Evolutionary conservation across 2,329 filamentous ascomycete species (phyloP).

Genomic region (Colletotrichum cuscutae): DNA sequence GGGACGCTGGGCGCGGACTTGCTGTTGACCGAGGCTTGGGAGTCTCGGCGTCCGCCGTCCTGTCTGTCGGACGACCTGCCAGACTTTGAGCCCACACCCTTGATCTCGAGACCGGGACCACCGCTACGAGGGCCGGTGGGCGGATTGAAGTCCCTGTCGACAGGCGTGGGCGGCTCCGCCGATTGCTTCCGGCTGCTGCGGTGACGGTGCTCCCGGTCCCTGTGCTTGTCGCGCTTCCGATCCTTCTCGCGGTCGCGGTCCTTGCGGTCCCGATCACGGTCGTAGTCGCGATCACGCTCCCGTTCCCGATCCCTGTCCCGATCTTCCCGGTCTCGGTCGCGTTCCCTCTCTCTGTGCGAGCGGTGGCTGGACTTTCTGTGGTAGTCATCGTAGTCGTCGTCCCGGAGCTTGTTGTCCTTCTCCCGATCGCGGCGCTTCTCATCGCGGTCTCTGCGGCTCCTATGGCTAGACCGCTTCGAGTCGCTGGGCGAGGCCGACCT

Average conservation of each 20-base stretch:
- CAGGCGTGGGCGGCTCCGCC: constrained; percentile 44
- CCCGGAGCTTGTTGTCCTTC: constrained; percentile 55
- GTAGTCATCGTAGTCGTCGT: constrained; percentile 60
- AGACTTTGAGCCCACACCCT: constrained; percentile 43
- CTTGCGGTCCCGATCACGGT: constrained; percentile 52
- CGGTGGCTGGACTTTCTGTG: constrained; percentile 52
- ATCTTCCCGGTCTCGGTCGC: constrained; percentile 41
- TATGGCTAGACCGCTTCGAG: constrained; percentile 66
- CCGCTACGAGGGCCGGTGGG: constrained; percentile 50
- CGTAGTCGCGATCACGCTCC: constrained; percentile 47
- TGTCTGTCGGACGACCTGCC: constrained; percentile 37
- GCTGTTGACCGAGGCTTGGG: constrained; percentile 45
- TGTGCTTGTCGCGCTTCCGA: constrained; percentile 51
- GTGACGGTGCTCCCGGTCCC: constrained; percentile 51
- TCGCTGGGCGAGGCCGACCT: constrained; percentile 73
- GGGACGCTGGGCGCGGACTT: constrained; percentile 36
- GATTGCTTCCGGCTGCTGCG: constrained; percentile 46
- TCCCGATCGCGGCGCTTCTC: constrained; percentile 54
- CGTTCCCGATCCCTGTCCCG: constrained; percentile 51
- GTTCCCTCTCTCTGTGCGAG: constrained; percentile 53
- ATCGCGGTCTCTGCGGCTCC: constrained; percentile 68
- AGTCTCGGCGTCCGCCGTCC: constrained; percentile 47
- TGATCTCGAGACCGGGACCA: constrained; percentile 49
- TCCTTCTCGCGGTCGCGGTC: constrained; percentile 48
- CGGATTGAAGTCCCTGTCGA: constrained; percentile 53